Evolutionary conservation across 345 rosid genomes (phyloP).

Genomic region (Melaleuca alternifolia): DNA sequence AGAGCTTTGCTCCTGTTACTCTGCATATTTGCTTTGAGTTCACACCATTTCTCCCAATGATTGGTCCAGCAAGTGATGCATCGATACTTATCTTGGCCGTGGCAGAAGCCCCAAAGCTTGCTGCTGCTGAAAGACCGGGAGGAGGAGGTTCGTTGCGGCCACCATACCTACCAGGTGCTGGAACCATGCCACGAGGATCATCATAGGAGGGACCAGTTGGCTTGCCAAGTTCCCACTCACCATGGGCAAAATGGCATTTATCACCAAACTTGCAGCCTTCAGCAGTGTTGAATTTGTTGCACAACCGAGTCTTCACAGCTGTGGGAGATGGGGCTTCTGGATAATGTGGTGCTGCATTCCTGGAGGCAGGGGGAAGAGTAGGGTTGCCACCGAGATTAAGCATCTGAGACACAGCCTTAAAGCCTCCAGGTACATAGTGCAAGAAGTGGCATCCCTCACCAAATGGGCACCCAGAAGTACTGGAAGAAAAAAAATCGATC

Average conservation of each 20-base stretch:
- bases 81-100: constrained; percentile 90
- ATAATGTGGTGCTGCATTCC: constrained; percentile 46
- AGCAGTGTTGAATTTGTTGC: constrained; percentile 58
- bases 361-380: constrained; percentile 36
- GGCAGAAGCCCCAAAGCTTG: constrained; percentile 85
- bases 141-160: constrained; percentile 39
- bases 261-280: constrained; percentile 88
- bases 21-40: constrained; percentile 88
- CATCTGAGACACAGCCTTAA: constrained; percentile 76
- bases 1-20: constrained; percentile 78
- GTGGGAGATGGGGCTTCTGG: constrained; percentile 52
- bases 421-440: constrained; percentile 97
- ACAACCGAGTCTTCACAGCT: constrained; percentile 48
- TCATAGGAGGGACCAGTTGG: constrained; percentile 41
- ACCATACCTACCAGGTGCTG: constrained; percentile 29
- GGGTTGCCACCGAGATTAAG: constrained; percentile 41
- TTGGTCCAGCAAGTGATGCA: constrained; percentile 86
- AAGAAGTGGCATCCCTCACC: constrained; percentile 96
- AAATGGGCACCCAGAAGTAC: constrained; percentile 94
- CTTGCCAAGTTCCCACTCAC: constrained; percentile 81
- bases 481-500: constrained; percentile 18
- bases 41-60: constrained; percentile 91
- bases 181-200: constrained; percentile 45
- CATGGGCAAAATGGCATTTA: constrained; percentile 77
- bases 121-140: constrained; percentile 49